Evolutionary conservation across 2,329 filamentous ascomycete species (phyloP), one percentile per base, ranked within the genome.

Genomic region (Ceratocystis papillata): DNA sequence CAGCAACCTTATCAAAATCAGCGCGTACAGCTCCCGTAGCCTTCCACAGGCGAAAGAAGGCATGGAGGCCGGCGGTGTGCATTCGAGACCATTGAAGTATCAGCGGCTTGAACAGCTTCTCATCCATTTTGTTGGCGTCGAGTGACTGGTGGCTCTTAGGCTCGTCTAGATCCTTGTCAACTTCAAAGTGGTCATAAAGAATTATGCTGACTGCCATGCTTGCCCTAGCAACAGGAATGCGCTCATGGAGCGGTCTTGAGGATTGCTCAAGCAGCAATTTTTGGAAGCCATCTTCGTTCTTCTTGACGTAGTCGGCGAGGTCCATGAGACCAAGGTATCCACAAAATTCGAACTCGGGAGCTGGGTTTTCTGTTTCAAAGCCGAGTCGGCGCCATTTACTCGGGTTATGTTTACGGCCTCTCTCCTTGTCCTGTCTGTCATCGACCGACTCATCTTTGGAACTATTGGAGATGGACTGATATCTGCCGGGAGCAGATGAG

Each of bases 271-370:
- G 79, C 17, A 99, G 77, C 70, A 96, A 80, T 76, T 96, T 96
- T 74, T 96, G 92, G 71, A 96, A 97, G 10, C 85, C 85, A 73
- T 96, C 92, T 74, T 96, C 90, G 73, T 96, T 87, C 73, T 91
- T 96, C 72, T 88, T 84, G 62, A 96, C 90, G 74, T 90, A 99
- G 75, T 97, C 92, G 1, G 91, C 90, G 72, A 99, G 76, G 74
- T 99, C 94, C 92, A 99, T 97, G 84, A 99, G 90, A 33, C 94
- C 94, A 65, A 99, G 76, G 73, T 92, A 97, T 0, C 94, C 94
- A 33, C 89, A 88, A 48, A 84, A 79, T 22, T 90, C 86, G 73
- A 99, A 97, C 71, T 99, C 94, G 71, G 82, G 81, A 0, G 87
- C 87, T 2, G 94, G 94, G 70, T 84, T 92, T 75, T 99, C 94